phyloP scores from a whole-genome alignment of 164 flowering plant species.

The Stephania cephalantha region DNA sequence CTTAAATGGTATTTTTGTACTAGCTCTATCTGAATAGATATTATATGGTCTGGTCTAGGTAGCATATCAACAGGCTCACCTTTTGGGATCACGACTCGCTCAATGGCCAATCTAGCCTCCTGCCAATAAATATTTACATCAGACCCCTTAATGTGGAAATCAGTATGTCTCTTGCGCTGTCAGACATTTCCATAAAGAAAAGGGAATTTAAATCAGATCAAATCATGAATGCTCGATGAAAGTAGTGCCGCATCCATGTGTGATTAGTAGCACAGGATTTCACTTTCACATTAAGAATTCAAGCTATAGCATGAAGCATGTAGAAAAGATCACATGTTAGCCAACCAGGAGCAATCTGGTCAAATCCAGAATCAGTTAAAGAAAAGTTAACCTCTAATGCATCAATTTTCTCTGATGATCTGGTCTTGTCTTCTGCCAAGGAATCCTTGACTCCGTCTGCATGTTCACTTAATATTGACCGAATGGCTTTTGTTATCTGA shows the following conservation, averaged over 20 bases:
- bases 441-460: conserved; percentile 34
- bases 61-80: conserved; percentile 78
- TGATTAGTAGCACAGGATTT: too few relatives aligned
- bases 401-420: conserved; percentile 58
- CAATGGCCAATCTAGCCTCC: conserved; percentile 87
- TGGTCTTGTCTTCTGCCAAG: conserved; percentile 34
- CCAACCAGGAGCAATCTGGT: background rate
- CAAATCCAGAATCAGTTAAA: background rate
- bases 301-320: background rate
- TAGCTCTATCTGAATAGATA: conserved; percentile 65
- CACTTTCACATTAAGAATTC: background rate
- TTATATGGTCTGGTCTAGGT: conserved; percentile 59
- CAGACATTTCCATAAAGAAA: background rate
- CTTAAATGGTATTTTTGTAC: conserved; percentile 51
- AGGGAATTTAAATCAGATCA: background rate
- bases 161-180: background rate
- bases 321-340: background rate
- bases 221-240: too few relatives aligned
- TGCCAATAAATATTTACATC: conserved; percentile 19
- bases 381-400: conserved; percentile 67
- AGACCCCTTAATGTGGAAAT: background rate
- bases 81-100: conserved; percentile 70
- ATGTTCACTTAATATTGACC: conserved; percentile 43
- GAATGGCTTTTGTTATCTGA: conserved; percentile 60
- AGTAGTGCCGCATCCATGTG: too few relatives aligned